Base-by-base conservation (phyloP, 192 early-diverging fungal species). In the Coemansia sp. region DNA sequence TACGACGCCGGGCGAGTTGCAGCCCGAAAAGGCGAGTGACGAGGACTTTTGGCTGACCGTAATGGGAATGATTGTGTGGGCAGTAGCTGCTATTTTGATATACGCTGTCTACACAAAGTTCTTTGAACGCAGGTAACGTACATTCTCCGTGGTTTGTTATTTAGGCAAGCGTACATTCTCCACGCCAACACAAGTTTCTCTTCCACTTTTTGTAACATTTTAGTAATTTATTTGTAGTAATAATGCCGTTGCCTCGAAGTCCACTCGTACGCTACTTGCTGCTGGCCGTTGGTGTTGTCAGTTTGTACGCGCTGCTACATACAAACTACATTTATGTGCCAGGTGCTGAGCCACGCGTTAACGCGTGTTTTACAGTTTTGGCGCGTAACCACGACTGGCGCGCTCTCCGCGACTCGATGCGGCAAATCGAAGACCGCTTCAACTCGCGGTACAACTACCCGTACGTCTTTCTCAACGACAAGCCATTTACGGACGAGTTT, bases 391-490 rank as follows among this genome's bases (percentile, higher is more conserved):
- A 64, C 4, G 92, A 93, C 60, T 63, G 88, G 40, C 71, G 88
- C 52, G 81, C 74, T 2, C 78, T 91, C 34, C 70, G 79, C 9
- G 59, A 70, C n/a, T 78, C 90, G 0, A 82, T 94, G 59, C 81
- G 76, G 47, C 84, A 91, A 59, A 64, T 94, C n/a, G 90, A 94
- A 63, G 84, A 90, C 60, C 71, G 90, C 47, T 92, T 93, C 62
- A 94, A 94, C 71, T 73, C 68, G 42, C 81, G 85, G 53, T 92
- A 83, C 74, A 82, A 89, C 60, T 94, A 94, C 65, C 90, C 91
- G 0, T 94, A 90, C 64, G 88, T 94, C 25, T 93, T 93, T 62
- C 63, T 94, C 36, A 94, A 94, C 72, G 87, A 94, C 40, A 73
- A 82, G 50, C 85, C 85, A 1, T 93, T 94, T 50, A 68, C 78